These are phyloP conservation scores for Gelatoporia subvermispora DNA, from an alignment of 768 basidiomycete species.

Conservation along the genomic window DNA sequence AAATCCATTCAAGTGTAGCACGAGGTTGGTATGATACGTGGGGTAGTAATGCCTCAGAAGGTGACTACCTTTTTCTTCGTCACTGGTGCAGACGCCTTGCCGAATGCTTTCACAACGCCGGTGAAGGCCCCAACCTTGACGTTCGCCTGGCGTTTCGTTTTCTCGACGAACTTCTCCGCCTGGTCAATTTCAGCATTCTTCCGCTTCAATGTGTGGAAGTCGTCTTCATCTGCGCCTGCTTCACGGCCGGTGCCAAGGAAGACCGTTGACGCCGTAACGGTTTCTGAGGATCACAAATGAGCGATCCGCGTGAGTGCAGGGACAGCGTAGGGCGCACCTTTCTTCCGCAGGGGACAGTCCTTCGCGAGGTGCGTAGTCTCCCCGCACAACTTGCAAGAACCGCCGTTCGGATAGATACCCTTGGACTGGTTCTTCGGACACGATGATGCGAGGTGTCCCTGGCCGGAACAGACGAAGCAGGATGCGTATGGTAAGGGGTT, in stretches of 20 bases:
- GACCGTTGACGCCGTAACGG: conserved; percentile 30
- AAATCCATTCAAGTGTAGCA: no score
- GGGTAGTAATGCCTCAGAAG: conserved; percentile 14
- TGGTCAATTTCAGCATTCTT: conserved; percentile 53
- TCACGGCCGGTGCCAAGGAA: conserved; percentile 44
- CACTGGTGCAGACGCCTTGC: conserved; percentile 2
- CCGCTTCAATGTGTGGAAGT: conserved; percentile 81
- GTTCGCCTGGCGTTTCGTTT: conserved; percentile 35
- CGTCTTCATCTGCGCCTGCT: conserved; percentile 90
- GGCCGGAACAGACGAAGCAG: conserved; percentile 84
- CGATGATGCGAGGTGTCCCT: conserved; percentile 79
- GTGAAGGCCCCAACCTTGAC: conserved; percentile 42
- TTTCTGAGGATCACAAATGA: conserved; percentile 17
- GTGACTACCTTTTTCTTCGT: conserved; percentile 18
- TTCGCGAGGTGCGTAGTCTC: conserved; percentile 82
- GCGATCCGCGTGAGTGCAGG: background rate
- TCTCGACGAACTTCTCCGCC: conserved; percentile 49
- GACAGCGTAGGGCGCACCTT: conserved; percentile 35
- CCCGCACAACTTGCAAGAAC: conserved; percentile 84
- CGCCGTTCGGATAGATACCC: conserved; percentile 89
- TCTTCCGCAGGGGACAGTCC: conserved; percentile 66
- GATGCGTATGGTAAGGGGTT: conserved; percentile 83
- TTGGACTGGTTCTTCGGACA: conserved; percentile 78
- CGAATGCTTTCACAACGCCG: conserved; percentile 25
- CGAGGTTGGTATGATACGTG: no score